Evolutionary conservation across 306 rosid species (phyloP), one percentile per base, ranked within the genome.

Genomic region (Gillenia trifoliata): DNA sequence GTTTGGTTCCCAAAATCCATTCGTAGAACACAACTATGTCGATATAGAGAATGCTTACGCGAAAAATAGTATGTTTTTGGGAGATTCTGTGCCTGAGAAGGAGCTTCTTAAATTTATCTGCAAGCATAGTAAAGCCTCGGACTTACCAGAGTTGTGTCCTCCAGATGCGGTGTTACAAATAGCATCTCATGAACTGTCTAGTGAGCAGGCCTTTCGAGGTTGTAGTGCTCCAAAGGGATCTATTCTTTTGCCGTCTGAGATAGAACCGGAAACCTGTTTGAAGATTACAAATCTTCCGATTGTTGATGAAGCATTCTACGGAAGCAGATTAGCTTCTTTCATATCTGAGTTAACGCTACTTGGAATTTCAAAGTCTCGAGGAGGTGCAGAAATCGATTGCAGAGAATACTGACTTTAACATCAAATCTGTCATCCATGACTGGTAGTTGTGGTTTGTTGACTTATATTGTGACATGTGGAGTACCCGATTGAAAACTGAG

Each of bases 261-360:
- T 52, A 31, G 70, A 77, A 31, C 38, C 15, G 3, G 75, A 69
- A 23, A 15, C 29, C 36, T 55, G 49, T 68, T 68, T 66, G 12
- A 50, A 41, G 23, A 40, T 69, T 61, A 40, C 72, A 16, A 30
- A 50, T 38, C 76, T 75, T 36, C 52, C 57, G 16, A 36, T 75
- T 33, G 66, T 80, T 52, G 83, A 75, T 17, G 50, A 75, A 69
- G 64, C 34, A 4, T 62, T 30, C 77, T 68, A 68, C 49, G 79
- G 61, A 8, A 30, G 71, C 64, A 47, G 71, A 17, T n/a, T 74
- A 33, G 33, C 59, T 52, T 69, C 66, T 36, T 79, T 60, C 60
- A 47, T 34, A 40, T 22, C 70, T 1, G 72, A 74, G 17, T 41
- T 79, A 30, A 23, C 19, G 67, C 55, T 74, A 11, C 79, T 79